Conservation (phyloP, 2,329 filamentous ascomycete genomes). For the Talaromyces sp. region DNA sequence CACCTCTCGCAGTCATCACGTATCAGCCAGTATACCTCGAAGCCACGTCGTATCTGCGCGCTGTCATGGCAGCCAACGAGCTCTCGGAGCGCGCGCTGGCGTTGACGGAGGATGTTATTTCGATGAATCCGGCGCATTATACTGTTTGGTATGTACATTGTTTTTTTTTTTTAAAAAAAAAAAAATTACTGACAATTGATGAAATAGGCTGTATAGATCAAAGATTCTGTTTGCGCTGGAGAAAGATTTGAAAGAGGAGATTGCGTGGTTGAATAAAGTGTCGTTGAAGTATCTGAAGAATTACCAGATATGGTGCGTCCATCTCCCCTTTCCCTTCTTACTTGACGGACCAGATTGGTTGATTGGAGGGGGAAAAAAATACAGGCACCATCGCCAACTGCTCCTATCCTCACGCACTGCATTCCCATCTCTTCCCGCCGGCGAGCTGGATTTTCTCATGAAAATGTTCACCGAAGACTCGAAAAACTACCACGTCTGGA, state of each 20-base stretch:
- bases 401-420: conserved; percentile 45
- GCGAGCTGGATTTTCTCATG: conserved; percentile 71
- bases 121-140: conserved; percentile 94
- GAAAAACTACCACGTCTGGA: conserved; percentile 99
- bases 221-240: conserved; percentile 66
- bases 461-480: conserved; percentile 78
- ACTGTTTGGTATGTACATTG: conserved; percentile 70
- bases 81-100: conserved; percentile 71
- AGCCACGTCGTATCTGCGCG: conserved; percentile 87
- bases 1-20: conserved; percentile 85
- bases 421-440: conserved; percentile 54
- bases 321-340: not conserved
- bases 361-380: not conserved
- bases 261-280: conserved; percentile 80
- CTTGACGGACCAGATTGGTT: not conserved
- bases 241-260: conserved; percentile 64
- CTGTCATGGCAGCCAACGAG: conserved; percentile 87
- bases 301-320: conserved; percentile 83
- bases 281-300: conserved; percentile 87
- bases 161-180: not conserved
- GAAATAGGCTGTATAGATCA: conserved; percentile 72
- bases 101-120: conserved; percentile 85
- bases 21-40: conserved; percentile 88
- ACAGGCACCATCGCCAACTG: conserved; percentile 56
- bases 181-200: conserved; percentile 13